Conservation (phyloP, 192 early-diverging fungal genomes). For the Backusella macrospora region DNA sequence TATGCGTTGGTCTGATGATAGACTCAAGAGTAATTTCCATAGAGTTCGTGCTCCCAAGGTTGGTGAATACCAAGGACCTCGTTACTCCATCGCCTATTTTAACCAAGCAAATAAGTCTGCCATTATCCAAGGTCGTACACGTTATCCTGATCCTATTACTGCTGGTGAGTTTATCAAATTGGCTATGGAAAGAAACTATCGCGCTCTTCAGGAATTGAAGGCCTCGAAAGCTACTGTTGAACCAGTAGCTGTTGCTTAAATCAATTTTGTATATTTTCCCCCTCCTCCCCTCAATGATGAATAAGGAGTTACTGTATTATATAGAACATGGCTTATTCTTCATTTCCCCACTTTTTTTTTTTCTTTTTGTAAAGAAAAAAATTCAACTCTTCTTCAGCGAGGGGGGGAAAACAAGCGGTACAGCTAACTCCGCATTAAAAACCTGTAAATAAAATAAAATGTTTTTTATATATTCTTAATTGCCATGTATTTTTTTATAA, state of each 20-base stretch:
- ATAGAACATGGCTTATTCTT: slow-evolving; percentile 20
- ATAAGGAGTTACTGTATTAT: slow-evolving; percentile 22
- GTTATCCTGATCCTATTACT: slow-evolving; percentile 31
- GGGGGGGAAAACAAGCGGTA: not conserved
- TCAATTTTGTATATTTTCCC: not conserved
- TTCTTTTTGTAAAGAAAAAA: not conserved
- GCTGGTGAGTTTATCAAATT: slow-evolving; percentile 31
- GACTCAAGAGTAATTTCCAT: slow-evolving; percentile 34
- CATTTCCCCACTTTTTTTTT: not conserved
- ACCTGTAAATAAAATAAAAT: slow-evolving; percentile 1
- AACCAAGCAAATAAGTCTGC: slow-evolving; percentile 35
- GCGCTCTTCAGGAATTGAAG: slow-evolving; percentile 8
- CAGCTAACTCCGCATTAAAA: slow-evolving; percentile 5
- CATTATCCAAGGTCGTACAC: slow-evolving; percentile 35
- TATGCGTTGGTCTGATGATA: slow-evolving; percentile 41
- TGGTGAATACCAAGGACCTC: slow-evolving; percentile 25
- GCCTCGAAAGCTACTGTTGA: not conserved
- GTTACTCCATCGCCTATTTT: slow-evolving; percentile 35
- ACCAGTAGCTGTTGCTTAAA: not conserved
- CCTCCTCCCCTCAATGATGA: not conserved
- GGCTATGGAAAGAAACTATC: slow-evolving; percentile 38
- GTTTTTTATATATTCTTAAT: not conserved
- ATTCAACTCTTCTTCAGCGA: not conserved
- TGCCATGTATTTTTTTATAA: not conserved
- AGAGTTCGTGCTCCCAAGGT: slow-evolving; percentile 28